phyloP scores from a whole-genome alignment of 352 stramenopile species.

The Phytophthora niederhauseri region DNA sequence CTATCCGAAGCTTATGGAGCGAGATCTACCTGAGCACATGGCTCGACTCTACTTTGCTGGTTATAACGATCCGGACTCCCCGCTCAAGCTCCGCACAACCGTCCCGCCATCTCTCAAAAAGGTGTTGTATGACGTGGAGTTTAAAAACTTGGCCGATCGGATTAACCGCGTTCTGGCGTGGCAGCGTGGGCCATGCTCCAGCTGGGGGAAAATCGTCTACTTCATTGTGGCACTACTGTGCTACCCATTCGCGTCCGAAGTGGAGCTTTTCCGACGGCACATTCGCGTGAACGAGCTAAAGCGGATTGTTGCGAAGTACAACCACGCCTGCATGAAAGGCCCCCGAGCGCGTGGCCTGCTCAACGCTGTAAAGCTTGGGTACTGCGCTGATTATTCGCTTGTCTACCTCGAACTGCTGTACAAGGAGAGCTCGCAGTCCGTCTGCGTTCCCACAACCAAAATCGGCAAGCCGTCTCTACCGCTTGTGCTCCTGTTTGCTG shows the following conservation, averaged over 20 bases:
- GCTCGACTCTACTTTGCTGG: conserved; percentile 75
- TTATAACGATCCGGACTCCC: conserved; percentile 65
- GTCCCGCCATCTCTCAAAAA: conserved; percentile 63
- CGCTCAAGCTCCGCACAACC: conserved; percentile 62
- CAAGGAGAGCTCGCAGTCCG: conserved; percentile 68
- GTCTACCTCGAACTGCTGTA: conserved; percentile 62
- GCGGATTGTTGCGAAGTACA: conserved; percentile 76
- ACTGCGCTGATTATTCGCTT: conserved; percentile 80
- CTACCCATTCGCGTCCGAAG: conserved; percentile 72
- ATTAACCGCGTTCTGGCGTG: conserved; percentile 72
- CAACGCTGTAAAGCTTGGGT: conserved; percentile 82
- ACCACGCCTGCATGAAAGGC: conserved; percentile 85
- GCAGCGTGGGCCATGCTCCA: conserved; percentile 50
- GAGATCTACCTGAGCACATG: conserved; percentile 85
- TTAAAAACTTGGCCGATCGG: conserved; percentile 60
- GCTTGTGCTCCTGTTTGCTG: conserved; percentile 78
- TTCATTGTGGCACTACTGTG: conserved; percentile 64
- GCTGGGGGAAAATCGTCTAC: conserved; percentile 68
- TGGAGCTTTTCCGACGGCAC: conserved; percentile 71
- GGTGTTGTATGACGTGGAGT: conserved; percentile 75
- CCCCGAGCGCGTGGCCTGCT: conserved; percentile 67
- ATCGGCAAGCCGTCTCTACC: conserved; percentile 78
- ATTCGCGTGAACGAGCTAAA: conserved; percentile 81
- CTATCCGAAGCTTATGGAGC: conserved; percentile 81
- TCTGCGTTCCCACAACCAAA: conserved; percentile 71